Conservation (phyloP, 345 rosid genomes). For the Boechera stricta region DNA sequence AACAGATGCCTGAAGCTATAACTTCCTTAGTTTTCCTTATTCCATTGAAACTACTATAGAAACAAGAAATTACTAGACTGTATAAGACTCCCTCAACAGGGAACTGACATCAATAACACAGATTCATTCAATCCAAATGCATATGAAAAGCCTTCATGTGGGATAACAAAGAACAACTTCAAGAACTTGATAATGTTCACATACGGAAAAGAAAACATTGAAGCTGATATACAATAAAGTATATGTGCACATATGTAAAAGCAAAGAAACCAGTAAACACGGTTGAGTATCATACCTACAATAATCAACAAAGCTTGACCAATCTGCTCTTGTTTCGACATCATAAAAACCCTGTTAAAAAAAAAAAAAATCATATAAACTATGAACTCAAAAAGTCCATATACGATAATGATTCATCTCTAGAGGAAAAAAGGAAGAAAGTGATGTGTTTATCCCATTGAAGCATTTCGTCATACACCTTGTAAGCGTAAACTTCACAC, state of each 20-base stretch:
- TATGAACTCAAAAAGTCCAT: not conserved
- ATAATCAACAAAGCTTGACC: conserved; percentile 68
- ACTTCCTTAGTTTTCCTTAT: not conserved
- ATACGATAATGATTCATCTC: not conserved
- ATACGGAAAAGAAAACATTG: not conserved
- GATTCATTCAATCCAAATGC: conserved; percentile 13
- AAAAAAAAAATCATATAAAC: not conserved
- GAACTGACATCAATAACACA: not conserved
- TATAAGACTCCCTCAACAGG: not conserved
- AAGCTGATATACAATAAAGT: not conserved
- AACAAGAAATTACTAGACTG: not conserved
- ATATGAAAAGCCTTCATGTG: conserved; percentile 1
- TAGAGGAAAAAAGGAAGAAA: not conserved
- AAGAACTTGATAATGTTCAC: conserved; percentile 9
- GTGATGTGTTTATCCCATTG: not conserved
- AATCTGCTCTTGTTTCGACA: conserved; percentile 75
- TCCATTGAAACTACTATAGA: conserved; percentile 9
- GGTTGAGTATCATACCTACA: conserved; percentile 61
- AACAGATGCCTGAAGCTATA: not conserved
- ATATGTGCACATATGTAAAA: not conserved
- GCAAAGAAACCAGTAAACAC: conserved; percentile 6
- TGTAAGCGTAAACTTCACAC: conserved; percentile 12
- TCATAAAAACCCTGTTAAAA: conserved; percentile 56
- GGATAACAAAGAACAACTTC: not conserved
- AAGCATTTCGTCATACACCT: conserved; percentile 56